Conservation (phyloP, 1,284 basidiomycete genomes). For the Ustilago shanxiensis region DNA sequence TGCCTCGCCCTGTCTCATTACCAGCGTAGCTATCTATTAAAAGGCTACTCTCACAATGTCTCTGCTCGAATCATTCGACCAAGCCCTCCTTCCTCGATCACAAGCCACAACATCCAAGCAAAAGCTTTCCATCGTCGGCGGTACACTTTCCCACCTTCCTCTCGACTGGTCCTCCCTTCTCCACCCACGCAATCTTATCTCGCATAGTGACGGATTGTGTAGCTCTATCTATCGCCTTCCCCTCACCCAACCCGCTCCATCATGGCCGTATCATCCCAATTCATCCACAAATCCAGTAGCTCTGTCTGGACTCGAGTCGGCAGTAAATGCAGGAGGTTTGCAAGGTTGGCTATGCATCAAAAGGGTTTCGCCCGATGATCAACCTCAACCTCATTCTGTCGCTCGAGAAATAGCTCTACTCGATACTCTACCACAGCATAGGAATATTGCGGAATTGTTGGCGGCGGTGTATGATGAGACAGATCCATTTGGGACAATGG, state of each 20-base stretch:
- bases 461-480: conserved; percentile 53
- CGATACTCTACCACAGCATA: conserved; percentile 16
- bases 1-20: too few relatives aligned
- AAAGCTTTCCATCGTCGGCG: not conserved
- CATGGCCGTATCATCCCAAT: conserved; percentile 7
- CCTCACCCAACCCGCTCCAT: conserved; percentile 5
- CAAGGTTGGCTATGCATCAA: conserved; percentile 54
- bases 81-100: not conserved
- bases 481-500: conserved; percentile 48
- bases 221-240: conserved; percentile 24
- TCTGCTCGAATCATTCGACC: not conserved
- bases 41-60: too few relatives aligned
- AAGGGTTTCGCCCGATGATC: conserved; percentile 51
- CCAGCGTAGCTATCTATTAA: too few relatives aligned
- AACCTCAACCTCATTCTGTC: conserved; percentile 56
- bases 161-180: not conserved
- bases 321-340: conserved; percentile 10
- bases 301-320: not conserved
- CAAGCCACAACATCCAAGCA: not conserved
- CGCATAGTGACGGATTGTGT: conserved; percentile 38
- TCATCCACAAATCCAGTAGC: not conserved
- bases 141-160: not conserved
- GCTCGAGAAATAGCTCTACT: conserved; percentile 49
- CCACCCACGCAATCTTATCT: conserved; percentile 1
- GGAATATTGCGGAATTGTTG: conserved; percentile 42